Conservation (phyloP, 75 land plant species). For the Pinus taeda region DNA sequence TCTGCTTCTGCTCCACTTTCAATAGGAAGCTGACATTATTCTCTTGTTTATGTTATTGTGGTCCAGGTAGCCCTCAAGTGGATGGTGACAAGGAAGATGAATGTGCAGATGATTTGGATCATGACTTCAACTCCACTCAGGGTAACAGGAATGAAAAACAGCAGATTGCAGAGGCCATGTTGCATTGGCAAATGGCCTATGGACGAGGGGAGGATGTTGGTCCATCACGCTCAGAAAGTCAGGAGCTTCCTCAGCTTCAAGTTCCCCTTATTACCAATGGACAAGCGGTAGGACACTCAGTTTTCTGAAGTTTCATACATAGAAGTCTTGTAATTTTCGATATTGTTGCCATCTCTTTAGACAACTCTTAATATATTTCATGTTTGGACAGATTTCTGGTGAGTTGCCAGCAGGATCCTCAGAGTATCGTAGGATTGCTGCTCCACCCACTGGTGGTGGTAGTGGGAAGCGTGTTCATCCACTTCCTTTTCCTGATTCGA, state of each 20-base stretch:
- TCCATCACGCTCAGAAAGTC: conserved; percentile 52
- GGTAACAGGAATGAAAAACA: conserved; percentile 38
- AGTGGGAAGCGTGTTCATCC: conserved; percentile 44
- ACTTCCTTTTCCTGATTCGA: conserved; percentile 23
- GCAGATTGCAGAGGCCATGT: conserved; percentile 54
- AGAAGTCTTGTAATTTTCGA: background rate
- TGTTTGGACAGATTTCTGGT: conserved; percentile 5
- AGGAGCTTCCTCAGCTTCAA: conserved; percentile 39
- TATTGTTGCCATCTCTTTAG: background rate
- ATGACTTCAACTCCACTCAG: conserved; percentile 13
- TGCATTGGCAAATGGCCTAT: conserved; percentile 43
- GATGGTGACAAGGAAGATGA: conserved; percentile 30
- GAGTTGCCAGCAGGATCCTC: conserved; percentile 21
- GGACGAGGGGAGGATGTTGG: conserved; percentile 36
- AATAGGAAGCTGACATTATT: conserved; percentile 2
- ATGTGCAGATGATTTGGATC: conserved; percentile 22
- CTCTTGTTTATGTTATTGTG: background rate
- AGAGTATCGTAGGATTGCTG: conserved; percentile 23
- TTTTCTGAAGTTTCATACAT: background rate
- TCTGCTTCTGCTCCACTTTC: background rate
- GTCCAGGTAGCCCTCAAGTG: conserved; percentile 23
- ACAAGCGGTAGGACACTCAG: conserved; percentile 31
- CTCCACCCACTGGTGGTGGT: conserved; percentile 31
- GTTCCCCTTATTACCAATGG: conserved; percentile 75
- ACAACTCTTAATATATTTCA: background rate